These are phyloP conservation scores for Mycena belliarum DNA, from an alignment of 768 basidiomycete genomes.

Conservation along the genomic window DNA sequence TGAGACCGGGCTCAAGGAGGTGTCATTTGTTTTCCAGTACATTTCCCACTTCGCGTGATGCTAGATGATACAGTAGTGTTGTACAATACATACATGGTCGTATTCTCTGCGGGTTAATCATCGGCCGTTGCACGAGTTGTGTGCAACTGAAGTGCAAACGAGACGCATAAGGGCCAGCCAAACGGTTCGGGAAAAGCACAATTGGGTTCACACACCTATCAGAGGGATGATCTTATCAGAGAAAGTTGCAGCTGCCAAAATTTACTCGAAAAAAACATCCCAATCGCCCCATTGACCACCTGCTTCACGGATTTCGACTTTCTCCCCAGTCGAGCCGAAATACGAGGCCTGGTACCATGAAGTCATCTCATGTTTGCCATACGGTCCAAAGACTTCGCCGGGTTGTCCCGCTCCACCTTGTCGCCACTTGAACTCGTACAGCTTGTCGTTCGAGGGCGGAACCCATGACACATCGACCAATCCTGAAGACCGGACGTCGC, in stretches of 20 bases:
- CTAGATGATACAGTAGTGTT: constrained; percentile 7
- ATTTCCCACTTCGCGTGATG: constrained; percentile 68
- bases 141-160: too few relatives aligned
- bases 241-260: neutral
- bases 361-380: constrained; percentile 75
- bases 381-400: constrained; percentile 75
- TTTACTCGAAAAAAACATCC: constrained; percentile 61
- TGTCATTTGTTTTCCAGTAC: constrained; percentile 97
- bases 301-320: constrained; percentile 67
- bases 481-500: constrained; percentile 71
- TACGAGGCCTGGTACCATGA: constrained; percentile 81
- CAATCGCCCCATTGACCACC: constrained; percentile 77
- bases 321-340: constrained; percentile 77
- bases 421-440: constrained; percentile 85
- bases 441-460: constrained; percentile 73
- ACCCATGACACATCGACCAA: constrained; percentile 68
- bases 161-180: neutral
- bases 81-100: neutral
- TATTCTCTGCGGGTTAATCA: neutral
- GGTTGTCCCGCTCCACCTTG: constrained; percentile 47
- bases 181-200: too few relatives aligned
- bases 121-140: too few relatives aligned
- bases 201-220: neutral
- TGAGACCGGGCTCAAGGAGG: constrained; percentile 79
- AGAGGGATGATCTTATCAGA: too few relatives aligned